These are phyloP conservation scores for Knufia petricola DNA, from an alignment of 2,329 filamentous ascomycete genomes.

Conservation along the genomic window DNA sequence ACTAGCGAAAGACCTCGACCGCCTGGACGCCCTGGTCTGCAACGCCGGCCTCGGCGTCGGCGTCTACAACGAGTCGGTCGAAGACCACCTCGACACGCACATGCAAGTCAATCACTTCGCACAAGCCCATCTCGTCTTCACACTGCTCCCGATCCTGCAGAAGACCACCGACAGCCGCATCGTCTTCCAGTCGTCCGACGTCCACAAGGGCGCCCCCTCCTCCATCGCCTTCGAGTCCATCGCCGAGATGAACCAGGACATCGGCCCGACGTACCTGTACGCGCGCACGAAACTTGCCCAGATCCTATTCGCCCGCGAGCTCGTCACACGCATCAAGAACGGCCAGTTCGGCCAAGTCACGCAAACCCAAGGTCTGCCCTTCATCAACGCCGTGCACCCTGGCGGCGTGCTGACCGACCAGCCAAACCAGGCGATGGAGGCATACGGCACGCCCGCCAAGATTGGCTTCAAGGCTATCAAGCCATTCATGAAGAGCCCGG, in stretches of 20 bases:
- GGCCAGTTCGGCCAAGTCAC: slow-evolving; percentile 28
- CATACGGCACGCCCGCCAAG: slow-evolving; percentile 40
- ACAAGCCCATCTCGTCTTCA: slow-evolving; percentile 41
- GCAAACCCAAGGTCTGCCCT: slow-evolving; percentile 25
- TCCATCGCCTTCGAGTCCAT: slow-evolving; percentile 35
- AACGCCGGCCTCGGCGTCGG: slow-evolving; percentile 44
- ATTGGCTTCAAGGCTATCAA: slow-evolving; percentile 35
- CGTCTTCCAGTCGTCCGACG: slow-evolving; percentile 42
- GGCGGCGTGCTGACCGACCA: slow-evolving; percentile 42
- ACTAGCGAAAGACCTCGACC: slow-evolving; percentile 33
- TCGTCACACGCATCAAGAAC: slow-evolving; percentile 32
- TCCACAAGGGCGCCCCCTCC: slow-evolving; percentile 34
- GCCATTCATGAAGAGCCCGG: slow-evolving; percentile 43
- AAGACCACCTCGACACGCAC: slow-evolving; percentile 42
- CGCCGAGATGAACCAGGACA: slow-evolving; percentile 41
- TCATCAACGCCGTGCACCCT: slow-evolving; percentile 42
- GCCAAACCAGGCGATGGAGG: slow-evolving; percentile 40
- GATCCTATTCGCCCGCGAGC: slow-evolving; percentile 36
- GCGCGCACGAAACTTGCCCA: slow-evolving; percentile 42
- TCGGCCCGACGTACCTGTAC: slow-evolving; percentile 41
- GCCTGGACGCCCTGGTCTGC: slow-evolving; percentile 37
- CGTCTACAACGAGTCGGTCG: slow-evolving; percentile 37
- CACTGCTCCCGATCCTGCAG: slow-evolving; percentile 37
- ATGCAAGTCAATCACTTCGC: slow-evolving; percentile 45
- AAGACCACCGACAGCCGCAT: slow-evolving; percentile 38